Conservation (phyloP, 2,329 filamentous ascomycete genomes). For the Botrytis tulipae region DNA sequence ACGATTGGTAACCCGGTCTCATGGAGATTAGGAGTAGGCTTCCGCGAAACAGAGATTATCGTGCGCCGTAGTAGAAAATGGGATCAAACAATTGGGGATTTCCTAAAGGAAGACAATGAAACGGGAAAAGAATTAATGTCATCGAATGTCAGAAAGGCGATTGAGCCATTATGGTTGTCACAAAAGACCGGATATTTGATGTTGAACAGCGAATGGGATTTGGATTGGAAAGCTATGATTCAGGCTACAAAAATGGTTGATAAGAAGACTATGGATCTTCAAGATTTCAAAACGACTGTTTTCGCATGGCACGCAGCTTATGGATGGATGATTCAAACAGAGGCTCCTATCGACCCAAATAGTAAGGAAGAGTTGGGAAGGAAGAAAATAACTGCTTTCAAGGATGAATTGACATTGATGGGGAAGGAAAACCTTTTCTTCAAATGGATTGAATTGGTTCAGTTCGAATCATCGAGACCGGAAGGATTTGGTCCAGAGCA, state of each 20-base stretch:
- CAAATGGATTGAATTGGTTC: slow-evolving; percentile 88
- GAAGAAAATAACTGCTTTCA: slow-evolving; percentile 76
- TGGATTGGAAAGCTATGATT: slow-evolving; percentile 83
- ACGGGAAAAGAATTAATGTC: slow-evolving; percentile 57
- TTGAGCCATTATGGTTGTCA: slow-evolving; percentile 62
- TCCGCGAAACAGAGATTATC: slow-evolving; percentile 76
- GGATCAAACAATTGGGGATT: slow-evolving; percentile 53
- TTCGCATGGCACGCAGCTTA: slow-evolving; percentile 65
- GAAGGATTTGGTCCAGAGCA: slow-evolving; percentile 74
- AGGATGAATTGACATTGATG: slow-evolving; percentile 69
- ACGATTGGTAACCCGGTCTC: slow-evolving; percentile 58
- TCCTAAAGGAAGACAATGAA: slow-evolving; percentile 44
- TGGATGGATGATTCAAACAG: slow-evolving; percentile 71
- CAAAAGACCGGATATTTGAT: slow-evolving; percentile 86
- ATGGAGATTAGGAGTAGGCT: slow-evolving; percentile 76
- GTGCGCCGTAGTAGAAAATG: slow-evolving; percentile 75
- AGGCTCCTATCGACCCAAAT: slow-evolving; percentile 48
- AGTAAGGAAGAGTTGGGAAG: slow-evolving; percentile 61
- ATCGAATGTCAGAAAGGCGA: slow-evolving; percentile 63
- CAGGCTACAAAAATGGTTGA: slow-evolving; percentile 69
- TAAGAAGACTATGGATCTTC: slow-evolving; percentile 54
- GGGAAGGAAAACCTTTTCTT: slow-evolving; percentile 90
- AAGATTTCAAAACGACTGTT: slow-evolving; percentile 71
- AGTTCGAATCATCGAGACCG: slow-evolving; percentile 77
- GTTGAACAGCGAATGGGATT: slow-evolving; percentile 80